A percentile compares a stretch with the other conserved stretches of the same genome.
Evolutionary conservation across 1,284 basidiomycete species (phyloP).

Genomic region (Amylostereum areolatum): DNA sequence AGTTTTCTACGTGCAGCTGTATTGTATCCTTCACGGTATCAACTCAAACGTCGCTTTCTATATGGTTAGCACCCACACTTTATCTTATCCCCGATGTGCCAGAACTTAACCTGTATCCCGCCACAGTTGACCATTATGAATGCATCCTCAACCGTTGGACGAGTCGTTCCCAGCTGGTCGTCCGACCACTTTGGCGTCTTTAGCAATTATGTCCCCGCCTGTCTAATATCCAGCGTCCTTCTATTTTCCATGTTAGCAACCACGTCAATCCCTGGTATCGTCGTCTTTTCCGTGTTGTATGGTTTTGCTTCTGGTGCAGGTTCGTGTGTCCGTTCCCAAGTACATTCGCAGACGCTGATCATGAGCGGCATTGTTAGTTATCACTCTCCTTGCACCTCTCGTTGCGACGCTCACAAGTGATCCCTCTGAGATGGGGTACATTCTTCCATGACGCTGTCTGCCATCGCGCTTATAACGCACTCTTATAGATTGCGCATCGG

Average conservation of each 20-base stretch:
- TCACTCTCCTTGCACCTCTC: constrained; percentile 1
- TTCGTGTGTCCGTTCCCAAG: neutral
- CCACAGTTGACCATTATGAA: constrained; percentile 15
- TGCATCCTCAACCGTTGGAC: constrained; percentile 11
- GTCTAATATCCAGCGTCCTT: constrained; percentile 8
- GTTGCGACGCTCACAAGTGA: neutral
- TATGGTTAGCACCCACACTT: neutral
- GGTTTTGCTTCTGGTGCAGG: constrained; percentile 1
- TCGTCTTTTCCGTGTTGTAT: constrained; percentile 11
- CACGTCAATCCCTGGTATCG: constrained; percentile 2
- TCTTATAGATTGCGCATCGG: neutral
- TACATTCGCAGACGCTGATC: neutral
- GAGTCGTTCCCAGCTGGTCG: constrained; percentile 13
- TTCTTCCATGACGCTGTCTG: neutral
- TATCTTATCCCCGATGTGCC: neutral
- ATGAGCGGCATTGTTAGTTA: neutral
- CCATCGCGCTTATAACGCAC: neutral
- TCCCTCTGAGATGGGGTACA: constrained; percentile 3
- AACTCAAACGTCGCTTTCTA: constrained; percentile 5
- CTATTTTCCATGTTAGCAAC: constrained; percentile 17
- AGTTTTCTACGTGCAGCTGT: constrained; percentile 17
- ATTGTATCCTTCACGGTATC: constrained; percentile 4
- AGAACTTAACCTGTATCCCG: neutral
- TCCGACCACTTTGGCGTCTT: constrained; percentile 9
- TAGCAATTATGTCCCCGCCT: constrained; percentile 2